phyloP scores from a whole-genome alignment of 345 rosid species.

The Garcia nutans region DNA sequence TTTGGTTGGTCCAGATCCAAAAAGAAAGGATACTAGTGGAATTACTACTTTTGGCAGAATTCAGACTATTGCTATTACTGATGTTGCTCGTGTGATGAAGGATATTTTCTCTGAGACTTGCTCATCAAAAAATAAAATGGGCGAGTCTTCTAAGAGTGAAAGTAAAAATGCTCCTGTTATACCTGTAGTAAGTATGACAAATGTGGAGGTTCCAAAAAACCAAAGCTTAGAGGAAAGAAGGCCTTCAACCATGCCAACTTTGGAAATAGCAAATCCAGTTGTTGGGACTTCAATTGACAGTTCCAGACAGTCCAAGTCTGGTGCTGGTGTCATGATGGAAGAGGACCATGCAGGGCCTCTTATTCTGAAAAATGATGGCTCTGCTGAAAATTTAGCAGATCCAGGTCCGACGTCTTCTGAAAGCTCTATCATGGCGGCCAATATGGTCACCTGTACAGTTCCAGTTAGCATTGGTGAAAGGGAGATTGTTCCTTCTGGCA shows the following conservation, averaged over 20 bases:
- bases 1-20: constrained; percentile 34
- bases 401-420: constrained; percentile 10
- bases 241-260: constrained; percentile 8
- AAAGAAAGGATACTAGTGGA: constrained; percentile 38
- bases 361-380: constrained; percentile 23
- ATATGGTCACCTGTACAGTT: not conserved
- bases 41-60: constrained; percentile 42
- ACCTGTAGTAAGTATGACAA: constrained; percentile 24
- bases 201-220: constrained; percentile 31
- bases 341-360: constrained; percentile 24
- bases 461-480: constrained; percentile 2
- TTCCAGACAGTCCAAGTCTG: constrained; percentile 16
- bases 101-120: constrained; percentile 59
- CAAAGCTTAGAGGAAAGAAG: constrained; percentile 28
- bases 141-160: constrained; percentile 41
- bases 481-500: constrained; percentile 12
- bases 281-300: constrained; percentile 23
- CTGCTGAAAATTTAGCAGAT: constrained; percentile 23
- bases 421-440: not conserved
- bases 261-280: constrained; percentile 27
- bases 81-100: constrained; percentile 69
- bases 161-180: constrained; percentile 27
- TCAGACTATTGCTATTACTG: constrained; percentile 45
- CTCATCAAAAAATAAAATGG: constrained; percentile 43
- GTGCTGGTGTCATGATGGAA: constrained; percentile 13